Conservation (phyloP, 345 rosid species). For the Barbarea vulgaris region DNA sequence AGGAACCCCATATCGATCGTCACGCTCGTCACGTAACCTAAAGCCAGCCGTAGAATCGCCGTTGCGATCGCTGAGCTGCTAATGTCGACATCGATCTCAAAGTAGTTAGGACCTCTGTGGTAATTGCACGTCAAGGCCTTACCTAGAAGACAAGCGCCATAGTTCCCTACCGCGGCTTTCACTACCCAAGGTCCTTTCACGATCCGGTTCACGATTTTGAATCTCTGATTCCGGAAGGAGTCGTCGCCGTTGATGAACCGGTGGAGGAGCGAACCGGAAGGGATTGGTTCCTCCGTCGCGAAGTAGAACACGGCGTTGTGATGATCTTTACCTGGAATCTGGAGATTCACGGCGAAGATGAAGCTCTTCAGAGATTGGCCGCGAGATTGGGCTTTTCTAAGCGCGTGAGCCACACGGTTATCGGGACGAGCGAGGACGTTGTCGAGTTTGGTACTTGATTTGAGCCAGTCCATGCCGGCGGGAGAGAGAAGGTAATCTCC, state of each 20-base stretch:
- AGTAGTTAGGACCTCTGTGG: slow-evolving; percentile 73
- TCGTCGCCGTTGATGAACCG: slow-evolving; percentile 79
- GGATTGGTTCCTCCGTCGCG: slow-evolving; percentile 74
- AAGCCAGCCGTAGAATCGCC: slow-evolving; percentile 72
- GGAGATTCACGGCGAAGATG: slow-evolving; percentile 82
- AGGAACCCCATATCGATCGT: slow-evolving; percentile 88
- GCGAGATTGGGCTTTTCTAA: slow-evolving; percentile 55
- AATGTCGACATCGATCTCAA: slow-evolving; percentile 87
- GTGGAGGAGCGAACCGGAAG: slow-evolving; percentile 62
- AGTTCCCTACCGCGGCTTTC: slow-evolving; percentile 71
- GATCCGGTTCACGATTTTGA: slow-evolving; percentile 87
- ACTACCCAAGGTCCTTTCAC: slow-evolving; percentile 96
- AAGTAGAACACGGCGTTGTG: slow-evolving; percentile 88
- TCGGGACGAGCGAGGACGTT: slow-evolving; percentile 79
- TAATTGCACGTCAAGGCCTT: slow-evolving; percentile 80
- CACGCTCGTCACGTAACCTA: slow-evolving; percentile 79
- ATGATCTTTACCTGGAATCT: slow-evolving; percentile 84
- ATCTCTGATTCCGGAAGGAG: slow-evolving; percentile 74
- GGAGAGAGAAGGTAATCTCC: slow-evolving; percentile 79
- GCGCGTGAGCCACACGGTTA: slow-evolving; percentile 74
- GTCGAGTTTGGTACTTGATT: slow-evolving; percentile 61
- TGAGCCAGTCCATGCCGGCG: slow-evolving; percentile 92
- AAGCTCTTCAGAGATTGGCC: slow-evolving; percentile 70
- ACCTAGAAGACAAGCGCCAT: slow-evolving; percentile 85
- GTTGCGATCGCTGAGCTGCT: slow-evolving; percentile 74